Evolutionary conservation across 2,329 filamentous ascomycete species (phyloP).

Genomic region (Sarocladiaceae sp.): DNA sequence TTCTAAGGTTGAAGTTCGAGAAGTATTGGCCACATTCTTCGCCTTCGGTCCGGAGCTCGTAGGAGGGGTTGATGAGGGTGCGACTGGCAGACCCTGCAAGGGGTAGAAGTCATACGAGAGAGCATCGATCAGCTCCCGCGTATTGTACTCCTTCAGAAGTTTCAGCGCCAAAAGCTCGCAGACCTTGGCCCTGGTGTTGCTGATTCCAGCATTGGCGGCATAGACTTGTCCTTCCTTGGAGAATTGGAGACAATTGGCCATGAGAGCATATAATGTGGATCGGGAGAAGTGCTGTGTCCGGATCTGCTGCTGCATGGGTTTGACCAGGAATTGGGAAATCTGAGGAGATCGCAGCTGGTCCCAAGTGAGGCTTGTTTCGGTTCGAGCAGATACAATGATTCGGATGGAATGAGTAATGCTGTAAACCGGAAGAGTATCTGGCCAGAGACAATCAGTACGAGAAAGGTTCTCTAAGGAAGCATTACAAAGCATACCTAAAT

Average conservation of each 20-base stretch:
- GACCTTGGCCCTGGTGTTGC: conserved; percentile 76
- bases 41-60: conserved; percentile 10
- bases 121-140: conserved; percentile 85
- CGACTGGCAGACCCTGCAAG: conserved; percentile 66
- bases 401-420: conserved; percentile 86
- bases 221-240: conserved; percentile 77
- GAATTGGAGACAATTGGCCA: conserved; percentile 93
- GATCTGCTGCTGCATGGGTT: conserved; percentile 90
- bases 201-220: conserved; percentile 77
- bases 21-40: conserved; percentile 48
- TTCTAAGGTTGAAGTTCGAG: conserved; percentile 83
- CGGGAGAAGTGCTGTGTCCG: conserved; percentile 75
- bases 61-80: conserved; percentile 1
- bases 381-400: conserved; percentile 73
- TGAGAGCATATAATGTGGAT: conserved; percentile 80
- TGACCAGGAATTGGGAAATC: conserved; percentile 90
- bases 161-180: conserved; percentile 89
- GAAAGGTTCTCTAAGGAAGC: conserved; percentile 12
- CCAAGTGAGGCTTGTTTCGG: conserved; percentile 90
- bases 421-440: conserved; percentile 84
- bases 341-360: conserved; percentile 94
- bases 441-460: conserved; percentile 9
- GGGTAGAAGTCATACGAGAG: conserved; percentile 94
- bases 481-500: conserved; percentile 53
- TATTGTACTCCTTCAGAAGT: conserved; percentile 81